Evolutionary conservation across 2,329 filamentous ascomycete genomes (phyloP).

Genomic region (Zelopaecilomyces penicillatus): DNA sequence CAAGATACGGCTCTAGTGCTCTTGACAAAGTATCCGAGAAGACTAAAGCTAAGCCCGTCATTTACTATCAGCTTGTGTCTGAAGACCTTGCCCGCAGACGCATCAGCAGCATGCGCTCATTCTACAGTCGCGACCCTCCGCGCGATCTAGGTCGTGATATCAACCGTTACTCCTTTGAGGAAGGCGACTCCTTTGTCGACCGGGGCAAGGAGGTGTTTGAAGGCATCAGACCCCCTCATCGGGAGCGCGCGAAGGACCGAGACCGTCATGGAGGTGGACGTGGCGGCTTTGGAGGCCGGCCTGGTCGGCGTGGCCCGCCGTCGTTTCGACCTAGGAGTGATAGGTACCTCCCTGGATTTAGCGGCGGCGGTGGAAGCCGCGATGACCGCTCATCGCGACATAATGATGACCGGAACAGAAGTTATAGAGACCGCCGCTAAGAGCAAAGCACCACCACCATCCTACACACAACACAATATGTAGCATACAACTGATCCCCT

Average conservation of each 20-base stretch:
- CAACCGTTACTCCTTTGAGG: conserved; percentile 67
- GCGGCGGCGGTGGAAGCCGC: conserved; percentile 14
- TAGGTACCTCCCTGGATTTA: conserved; percentile 23
- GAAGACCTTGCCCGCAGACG: conserved; percentile 57
- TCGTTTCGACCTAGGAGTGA: conserved; percentile 21
- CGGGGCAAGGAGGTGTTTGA: conserved; percentile 62
- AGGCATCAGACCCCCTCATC: conserved; percentile 52
- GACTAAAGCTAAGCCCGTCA: conserved; percentile 34
- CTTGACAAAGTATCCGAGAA: conserved; percentile 17
- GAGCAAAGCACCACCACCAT: too few relatives aligned
- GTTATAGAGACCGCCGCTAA: conserved; percentile 9
- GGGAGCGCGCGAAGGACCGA: conserved; percentile 32
- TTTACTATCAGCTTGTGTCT: conserved; percentile 50
- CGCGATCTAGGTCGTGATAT: conserved; percentile 40
- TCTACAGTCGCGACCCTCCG: conserved; percentile 34
- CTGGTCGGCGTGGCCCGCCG: conserved; percentile 17
- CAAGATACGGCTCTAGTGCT: conserved; percentile 13
- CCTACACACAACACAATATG: too few relatives aligned
- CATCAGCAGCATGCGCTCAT: conserved; percentile 45
- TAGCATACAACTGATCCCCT: too few relatives aligned
- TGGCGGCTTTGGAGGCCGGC: conserved; percentile 20
- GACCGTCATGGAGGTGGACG: conserved; percentile 23
- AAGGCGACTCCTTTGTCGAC: conserved; percentile 58
- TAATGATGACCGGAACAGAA: conserved; percentile 3
- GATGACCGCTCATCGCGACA: conserved; percentile 10